These are phyloP conservation scores for Backusella australiensis DNA, from an alignment of 192 early-diverging fungal species.

Conservation along the genomic window DNA sequence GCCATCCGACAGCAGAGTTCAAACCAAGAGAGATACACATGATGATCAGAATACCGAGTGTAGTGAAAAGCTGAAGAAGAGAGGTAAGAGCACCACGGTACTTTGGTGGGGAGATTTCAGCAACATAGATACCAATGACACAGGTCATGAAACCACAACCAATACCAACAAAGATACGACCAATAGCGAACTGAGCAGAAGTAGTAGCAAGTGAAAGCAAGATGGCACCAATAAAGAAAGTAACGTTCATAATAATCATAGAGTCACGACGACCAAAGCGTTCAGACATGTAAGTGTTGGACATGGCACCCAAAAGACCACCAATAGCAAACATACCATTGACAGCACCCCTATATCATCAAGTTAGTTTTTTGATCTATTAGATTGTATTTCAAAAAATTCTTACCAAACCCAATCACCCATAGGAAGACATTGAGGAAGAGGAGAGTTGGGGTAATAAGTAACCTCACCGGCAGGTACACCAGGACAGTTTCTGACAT, in stretches of 20 bases:
- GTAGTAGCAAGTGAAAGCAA: constrained; percentile 38
- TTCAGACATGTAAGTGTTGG: constrained; percentile 59
- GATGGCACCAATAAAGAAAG: constrained; percentile 45
- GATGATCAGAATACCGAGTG: constrained; percentile 55
- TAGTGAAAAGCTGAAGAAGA: constrained; percentile 56
- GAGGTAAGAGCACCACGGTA: constrained; percentile 48
- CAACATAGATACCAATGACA: constrained; percentile 53
- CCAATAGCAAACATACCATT: constrained; percentile 62
- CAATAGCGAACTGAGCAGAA: constrained; percentile 35
- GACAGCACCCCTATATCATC: constrained; percentile 48
- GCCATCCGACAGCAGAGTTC: constrained; percentile 44
- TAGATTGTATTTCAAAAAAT: neutral
- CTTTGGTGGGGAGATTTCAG: constrained; percentile 48
- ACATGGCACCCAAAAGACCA: constrained; percentile 64
- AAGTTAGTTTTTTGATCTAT: neutral
- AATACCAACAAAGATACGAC: constrained; percentile 53
- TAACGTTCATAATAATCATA: constrained; percentile 51
- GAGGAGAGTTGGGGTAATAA: constrained; percentile 29
- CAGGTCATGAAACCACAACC: constrained; percentile 58
- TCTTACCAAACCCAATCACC: constrained; percentile 44
- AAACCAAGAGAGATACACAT: constrained; percentile 42
- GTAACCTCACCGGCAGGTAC: constrained; percentile 28
- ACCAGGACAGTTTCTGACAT: constrained; percentile 49
- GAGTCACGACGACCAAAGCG: constrained; percentile 62
- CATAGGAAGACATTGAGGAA: constrained; percentile 37